These are phyloP conservation scores for Thalassiosira delicatula DNA, from an alignment of 352 stramenopile genomes.

Conservation along the genomic window DNA sequence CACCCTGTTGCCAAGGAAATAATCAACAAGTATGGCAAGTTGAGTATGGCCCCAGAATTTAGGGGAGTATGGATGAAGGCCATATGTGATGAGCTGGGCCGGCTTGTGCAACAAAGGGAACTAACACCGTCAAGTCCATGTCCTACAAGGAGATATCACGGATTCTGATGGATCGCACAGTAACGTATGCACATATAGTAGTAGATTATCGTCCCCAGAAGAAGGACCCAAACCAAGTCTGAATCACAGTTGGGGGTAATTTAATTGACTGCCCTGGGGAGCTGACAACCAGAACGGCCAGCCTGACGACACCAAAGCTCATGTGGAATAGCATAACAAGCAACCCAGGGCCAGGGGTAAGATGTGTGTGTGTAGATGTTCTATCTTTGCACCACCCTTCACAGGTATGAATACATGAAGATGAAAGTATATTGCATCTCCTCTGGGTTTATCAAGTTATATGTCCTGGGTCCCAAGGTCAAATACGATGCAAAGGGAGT, in stretches of 20 bases:
- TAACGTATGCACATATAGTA: slow-evolving; percentile 51
- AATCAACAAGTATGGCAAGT: slow-evolving; percentile 32
- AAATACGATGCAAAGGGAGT: too few species aligned
- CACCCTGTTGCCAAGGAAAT: slow-evolving; percentile 26
- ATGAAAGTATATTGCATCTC: slow-evolving; percentile 36
- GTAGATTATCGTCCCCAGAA: slow-evolving; percentile 34
- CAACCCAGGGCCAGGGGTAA: slow-evolving; percentile 22
- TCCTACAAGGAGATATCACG: slow-evolving; percentile 22
- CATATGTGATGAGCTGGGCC: too few species aligned
- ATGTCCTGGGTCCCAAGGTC: slow-evolving; percentile 31
- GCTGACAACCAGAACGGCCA: slow-evolving; percentile 31
- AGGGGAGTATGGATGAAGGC: too few species aligned
- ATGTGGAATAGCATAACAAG: slow-evolving; percentile 39
- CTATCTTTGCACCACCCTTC: slow-evolving; percentile 49
- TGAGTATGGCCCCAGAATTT: too few species aligned
- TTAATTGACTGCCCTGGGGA: slow-evolving; percentile 31
- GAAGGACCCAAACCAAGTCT: slow-evolving; percentile 24
- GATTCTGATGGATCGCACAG: slow-evolving; percentile 33
- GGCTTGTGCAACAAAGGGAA: slow-evolving; percentile 42
- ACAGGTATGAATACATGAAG: slow-evolving; percentile 60
- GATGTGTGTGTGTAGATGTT: slow-evolving; percentile 42
- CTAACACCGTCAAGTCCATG: slow-evolving; percentile 46
- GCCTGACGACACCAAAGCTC: slow-evolving; percentile 41
- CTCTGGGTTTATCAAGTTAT: slow-evolving; percentile 35
- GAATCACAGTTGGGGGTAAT: slow-evolving; percentile 30